Evolutionary conservation across 1,284 basidiomycete species (phyloP).

Genomic region (Trichosporon sp.): DNA sequence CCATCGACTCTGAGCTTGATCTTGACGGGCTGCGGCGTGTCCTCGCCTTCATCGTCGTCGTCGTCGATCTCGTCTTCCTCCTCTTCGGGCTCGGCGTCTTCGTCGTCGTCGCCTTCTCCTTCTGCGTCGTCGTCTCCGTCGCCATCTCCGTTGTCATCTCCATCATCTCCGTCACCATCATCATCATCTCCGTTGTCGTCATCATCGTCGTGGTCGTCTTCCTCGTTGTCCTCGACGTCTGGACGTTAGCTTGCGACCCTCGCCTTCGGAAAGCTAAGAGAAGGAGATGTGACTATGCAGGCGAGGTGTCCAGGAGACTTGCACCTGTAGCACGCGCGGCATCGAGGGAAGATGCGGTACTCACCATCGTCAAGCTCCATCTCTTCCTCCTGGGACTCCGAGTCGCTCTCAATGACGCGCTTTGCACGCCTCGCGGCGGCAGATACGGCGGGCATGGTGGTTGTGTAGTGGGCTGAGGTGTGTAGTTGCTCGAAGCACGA

Average conservation of each 20-base stretch:
- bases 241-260: not conserved
- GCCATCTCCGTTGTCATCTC: constrained; percentile 9
- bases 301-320: no score
- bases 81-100: constrained; percentile 8
- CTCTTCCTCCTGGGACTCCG: constrained; percentile 20
- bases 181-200: constrained; percentile 13
- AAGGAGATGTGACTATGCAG: no score
- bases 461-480: not conserved
- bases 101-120: not conserved
- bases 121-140: constrained; percentile 7
- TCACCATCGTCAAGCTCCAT: constrained; percentile 16
- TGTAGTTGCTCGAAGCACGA: not conserved
- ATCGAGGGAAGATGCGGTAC: no score
- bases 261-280: no score
- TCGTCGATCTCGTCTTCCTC: constrained; percentile 16
- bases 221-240: constrained; percentile 4
- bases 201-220: constrained; percentile 13
- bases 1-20: not conserved
- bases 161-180: constrained; percentile 8
- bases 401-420: constrained; percentile 22
- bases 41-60: constrained; percentile 4
- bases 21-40: not conserved
- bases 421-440: constrained; percentile 22
- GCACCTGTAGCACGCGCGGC: no score
- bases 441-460: constrained; percentile 17